Base-by-base conservation (phyloP, 257 asterid genomes). In the Rubia yunnanensis region DNA sequence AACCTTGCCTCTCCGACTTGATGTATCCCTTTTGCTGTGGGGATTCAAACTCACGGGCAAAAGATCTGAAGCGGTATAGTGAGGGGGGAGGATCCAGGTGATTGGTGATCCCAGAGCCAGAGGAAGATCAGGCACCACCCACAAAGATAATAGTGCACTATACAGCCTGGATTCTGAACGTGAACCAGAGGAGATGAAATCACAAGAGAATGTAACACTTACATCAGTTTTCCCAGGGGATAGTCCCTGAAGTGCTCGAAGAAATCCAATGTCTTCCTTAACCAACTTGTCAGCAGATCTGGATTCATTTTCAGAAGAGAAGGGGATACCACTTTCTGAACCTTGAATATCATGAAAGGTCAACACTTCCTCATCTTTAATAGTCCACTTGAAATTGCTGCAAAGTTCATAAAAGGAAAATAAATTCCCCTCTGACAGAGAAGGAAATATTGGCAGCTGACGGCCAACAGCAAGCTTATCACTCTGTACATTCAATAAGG, bases 21-120 rank as follows among this genome's bases (percentile, higher is more conserved):
- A 69, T 24, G 85, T 72, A 68, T 73, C 86, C 68, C 80, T 87
- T 82, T 80, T 75, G 66, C 71, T 57, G 73, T 71, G 66, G 14
- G 80, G 65, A 49, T 71, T 76, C 36, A 89, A 76, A 70, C 84
- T 76, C 49, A 70, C 69, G 66, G 95, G 98, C 72, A 92, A 78
- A 24, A 92, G 86, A 77, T 79, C 81, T 5, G 96, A 85, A 17
- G 95, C 80, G 46, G 83, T 83, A 70, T 88, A 92, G 75, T 82
- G 71, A 66, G 96, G 81, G 71, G 98, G 96, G 67, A 92, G 88
- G 73, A 87, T 76, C 98, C 98, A 92, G 38, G 96, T 88, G 59
- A 81, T 72, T 36, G 89, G 78, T 23, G 72, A 83, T 71, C 96
- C 98, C 61, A 85, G 85, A 74, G 95, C 83, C 69, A 92, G 91